phyloP scores from a whole-genome alignment of 495 filamentous ascomycete genomes.

The Talaromyces proteolyticus region DNA sequence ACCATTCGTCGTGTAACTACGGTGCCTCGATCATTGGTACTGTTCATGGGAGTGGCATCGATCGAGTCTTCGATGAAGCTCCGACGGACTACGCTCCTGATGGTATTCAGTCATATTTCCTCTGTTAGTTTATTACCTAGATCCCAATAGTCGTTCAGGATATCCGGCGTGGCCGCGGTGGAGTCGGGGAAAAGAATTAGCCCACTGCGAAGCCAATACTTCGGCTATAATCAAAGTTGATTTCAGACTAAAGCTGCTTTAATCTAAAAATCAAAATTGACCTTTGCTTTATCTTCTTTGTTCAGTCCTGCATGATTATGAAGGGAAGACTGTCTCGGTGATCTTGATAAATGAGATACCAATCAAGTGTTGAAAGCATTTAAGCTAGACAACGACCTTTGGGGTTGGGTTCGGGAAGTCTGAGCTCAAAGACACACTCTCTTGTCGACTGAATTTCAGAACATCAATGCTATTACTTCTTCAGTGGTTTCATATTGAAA shows the following conservation, averaged over 20 bases:
- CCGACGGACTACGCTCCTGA: slow-evolving; percentile 55
- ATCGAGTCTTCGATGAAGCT: slow-evolving; percentile 60
- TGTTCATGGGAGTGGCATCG: slow-evolving; percentile 62
- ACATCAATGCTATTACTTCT: too few relatives aligned
- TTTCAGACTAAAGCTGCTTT: slow-evolving; percentile 45
- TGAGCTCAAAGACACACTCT: too few relatives aligned
- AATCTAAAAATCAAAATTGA: slow-evolving; percentile 34
- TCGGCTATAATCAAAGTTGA: slow-evolving; percentile 48
- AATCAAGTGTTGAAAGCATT: too few relatives aligned
- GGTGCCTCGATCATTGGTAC: slow-evolving; percentile 67
- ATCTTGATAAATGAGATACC: too few relatives aligned
- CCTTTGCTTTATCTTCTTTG: too few relatives aligned
- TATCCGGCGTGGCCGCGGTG: slow-evolving; percentile 59
- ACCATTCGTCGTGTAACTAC: slow-evolving; percentile 61
- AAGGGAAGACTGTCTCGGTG: too few relatives aligned
- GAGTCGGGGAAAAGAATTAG: slow-evolving; percentile 41
- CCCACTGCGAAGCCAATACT: slow-evolving; percentile 48
- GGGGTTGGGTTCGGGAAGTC: too few relatives aligned
- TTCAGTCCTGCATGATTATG: too few relatives aligned
- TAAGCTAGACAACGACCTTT: too few relatives aligned
- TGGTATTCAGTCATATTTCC: slow-evolving; percentile 55
- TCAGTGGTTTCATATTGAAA: too few relatives aligned
- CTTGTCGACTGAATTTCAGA: too few relatives aligned
- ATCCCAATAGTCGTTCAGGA: slow-evolving; percentile 49
- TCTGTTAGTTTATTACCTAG: slow-evolving; percentile 58